These are phyloP conservation scores for Hippophae tibetana DNA, from an alignment of 306 rosid species.

Conservation along the genomic window DNA sequence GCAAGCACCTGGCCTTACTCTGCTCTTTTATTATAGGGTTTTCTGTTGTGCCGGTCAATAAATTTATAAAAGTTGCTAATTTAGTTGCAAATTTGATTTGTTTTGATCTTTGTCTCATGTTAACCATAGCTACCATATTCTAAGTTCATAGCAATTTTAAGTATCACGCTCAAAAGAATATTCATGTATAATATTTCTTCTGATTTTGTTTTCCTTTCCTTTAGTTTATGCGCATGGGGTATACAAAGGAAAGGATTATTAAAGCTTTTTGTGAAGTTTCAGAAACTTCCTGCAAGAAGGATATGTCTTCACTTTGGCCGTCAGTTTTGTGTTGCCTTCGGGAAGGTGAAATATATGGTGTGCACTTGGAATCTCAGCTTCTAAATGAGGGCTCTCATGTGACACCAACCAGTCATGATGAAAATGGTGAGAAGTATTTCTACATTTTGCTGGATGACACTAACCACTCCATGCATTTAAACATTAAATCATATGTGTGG, in stretches of 20 bases:
- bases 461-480: conserved; percentile 5
- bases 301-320: conserved; percentile 63
- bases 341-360: conserved; percentile 62
- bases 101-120: conserved; percentile 9
- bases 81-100: not conserved
- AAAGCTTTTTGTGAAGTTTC: conserved; percentile 52
- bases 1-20: too few species aligned
- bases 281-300: conserved; percentile 41
- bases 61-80: too few species aligned
- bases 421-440: conserved; percentile 21
- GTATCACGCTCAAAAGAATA: not conserved
- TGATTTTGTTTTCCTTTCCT: conserved; percentile 7
- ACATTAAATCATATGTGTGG: not conserved
- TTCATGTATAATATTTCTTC: not conserved
- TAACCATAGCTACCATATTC: conserved; percentile 9
- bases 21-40: too few species aligned
- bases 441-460: conserved; percentile 5
- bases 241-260: conserved; percentile 57
- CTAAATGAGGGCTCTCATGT: conserved; percentile 13
- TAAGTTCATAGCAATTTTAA: conserved; percentile 5
- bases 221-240: conserved; percentile 75
- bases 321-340: conserved; percentile 70
- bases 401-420: conserved; percentile 17
- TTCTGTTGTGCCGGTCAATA: too few species aligned
- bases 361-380: conserved; percentile 30